A percentile compares a stretch with the other conserved stretches of the same genome.
phyloP scores from a whole-genome alignment of 2,329 filamentous ascomycete genomes.

The Xylariales sp. region DNA sequence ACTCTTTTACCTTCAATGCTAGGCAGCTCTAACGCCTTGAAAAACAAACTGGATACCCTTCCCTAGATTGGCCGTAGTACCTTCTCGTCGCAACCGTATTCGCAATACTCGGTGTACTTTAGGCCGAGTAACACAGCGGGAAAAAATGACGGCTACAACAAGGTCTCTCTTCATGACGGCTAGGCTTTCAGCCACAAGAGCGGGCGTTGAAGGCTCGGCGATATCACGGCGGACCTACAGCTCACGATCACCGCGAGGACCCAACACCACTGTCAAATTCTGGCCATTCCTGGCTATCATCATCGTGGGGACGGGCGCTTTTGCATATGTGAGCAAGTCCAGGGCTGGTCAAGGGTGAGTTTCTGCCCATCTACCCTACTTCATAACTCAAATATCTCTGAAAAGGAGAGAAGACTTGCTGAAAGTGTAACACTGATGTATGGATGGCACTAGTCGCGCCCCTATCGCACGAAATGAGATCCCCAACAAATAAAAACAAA shows the following conservation, averaged over 20 bases:
- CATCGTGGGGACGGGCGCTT: slow-evolving; percentile 60
- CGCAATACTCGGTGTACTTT: not conserved
- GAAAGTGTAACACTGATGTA: slow-evolving; percentile 22
- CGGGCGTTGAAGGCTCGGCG: slow-evolving; percentile 1
- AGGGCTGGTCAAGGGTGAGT: slow-evolving; percentile 63
- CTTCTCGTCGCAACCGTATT: not conserved
- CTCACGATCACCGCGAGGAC: slow-evolving; percentile 53
- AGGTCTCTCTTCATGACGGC: slow-evolving; percentile 7
- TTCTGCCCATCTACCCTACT: not conserved
- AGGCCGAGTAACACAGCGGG: not conserved
- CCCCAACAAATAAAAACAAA: slow-evolving; percentile 30
- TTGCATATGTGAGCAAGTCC: slow-evolving; percentile 62
- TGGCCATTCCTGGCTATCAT: slow-evolving; percentile 68
- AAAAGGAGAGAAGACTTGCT: not conserved
- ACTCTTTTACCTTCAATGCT: not conserved
- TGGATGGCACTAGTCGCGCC: slow-evolving; percentile 30
- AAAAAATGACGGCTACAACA: not conserved
- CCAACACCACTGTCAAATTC: slow-evolving; percentile 61
- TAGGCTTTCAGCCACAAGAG: slow-evolving; percentile 13
- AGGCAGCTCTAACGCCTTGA: not conserved
- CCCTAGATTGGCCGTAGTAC: not conserved
- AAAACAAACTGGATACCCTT: not conserved
- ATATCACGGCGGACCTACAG: slow-evolving; percentile 54
- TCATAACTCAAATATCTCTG: not conserved
- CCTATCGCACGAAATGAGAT: slow-evolving; percentile 39